These are phyloP conservation scores for Leccinum olivaceopallidum DNA, from an alignment of 768 basidiomycete species.

Conservation along the genomic window DNA sequence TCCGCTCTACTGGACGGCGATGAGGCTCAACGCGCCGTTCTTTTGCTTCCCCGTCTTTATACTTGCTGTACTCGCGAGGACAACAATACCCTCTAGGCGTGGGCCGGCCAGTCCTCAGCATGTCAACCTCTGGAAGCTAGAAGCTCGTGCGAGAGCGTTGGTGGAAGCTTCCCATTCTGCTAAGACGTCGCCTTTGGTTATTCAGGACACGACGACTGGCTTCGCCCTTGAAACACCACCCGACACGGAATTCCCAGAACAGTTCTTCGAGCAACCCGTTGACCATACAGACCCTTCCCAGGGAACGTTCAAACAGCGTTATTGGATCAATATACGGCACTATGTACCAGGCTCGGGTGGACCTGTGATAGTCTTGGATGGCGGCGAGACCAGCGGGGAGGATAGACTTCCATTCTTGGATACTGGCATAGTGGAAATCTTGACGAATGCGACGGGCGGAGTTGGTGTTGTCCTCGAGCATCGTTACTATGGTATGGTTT, in stretches of 20 bases:
- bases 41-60: slow-evolving; percentile 14
- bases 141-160: slow-evolving; percentile 24
- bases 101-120: slow-evolving; percentile 50
- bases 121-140: slow-evolving; percentile 65
- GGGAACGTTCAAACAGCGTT: slow-evolving; percentile 81
- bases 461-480: slow-evolving; percentile 92
- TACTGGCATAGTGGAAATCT: slow-evolving; percentile 83
- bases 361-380: slow-evolving; percentile 90
- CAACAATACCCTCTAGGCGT: slow-evolving; percentile 11
- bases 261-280: slow-evolving; percentile 81
- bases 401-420: slow-evolving; percentile 56
- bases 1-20: slow-evolving; percentile 1
- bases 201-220: slow-evolving; percentile 21
- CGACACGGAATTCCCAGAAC: slow-evolving; percentile 48
- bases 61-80: slow-evolving; percentile 11
- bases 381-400: slow-evolving; percentile 89
- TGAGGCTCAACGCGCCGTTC: slow-evolving; percentile 19
- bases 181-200: slow-evolving; percentile 19
- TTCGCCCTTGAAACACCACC: slow-evolving; percentile 7
- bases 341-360: slow-evolving; percentile 70
- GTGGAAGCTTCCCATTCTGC: slow-evolving; percentile 13
- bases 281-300: slow-evolving; percentile 69
- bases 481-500: slow-evolving; percentile 72
- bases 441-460: slow-evolving; percentile 83
- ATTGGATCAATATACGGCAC: slow-evolving; percentile 87